Percentiles rank a stretch among this genome's conserved stretches.
These are phyloP conservation scores for Hortiboletus campestris DNA, from an alignment of 768 basidiomycete genomes.

Conservation along the genomic window DNA sequence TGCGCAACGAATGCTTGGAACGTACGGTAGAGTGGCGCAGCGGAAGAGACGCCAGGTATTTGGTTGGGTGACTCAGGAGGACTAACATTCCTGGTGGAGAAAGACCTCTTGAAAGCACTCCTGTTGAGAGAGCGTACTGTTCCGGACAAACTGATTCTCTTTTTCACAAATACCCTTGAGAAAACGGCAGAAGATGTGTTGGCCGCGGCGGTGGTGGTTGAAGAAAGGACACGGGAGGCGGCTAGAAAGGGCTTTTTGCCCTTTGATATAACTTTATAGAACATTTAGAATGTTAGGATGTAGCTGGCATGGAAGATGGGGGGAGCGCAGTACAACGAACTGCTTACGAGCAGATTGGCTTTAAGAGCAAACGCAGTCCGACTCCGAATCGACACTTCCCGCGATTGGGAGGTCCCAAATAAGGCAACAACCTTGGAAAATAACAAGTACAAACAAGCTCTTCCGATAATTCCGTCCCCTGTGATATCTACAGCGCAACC, in stretches of 20 bases:
- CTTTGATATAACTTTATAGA: conserved; percentile 35
- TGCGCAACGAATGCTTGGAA: not conserved
- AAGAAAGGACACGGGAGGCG: conserved; percentile 41
- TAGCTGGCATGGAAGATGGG: conserved; percentile 15
- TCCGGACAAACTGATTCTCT: conserved; percentile 30
- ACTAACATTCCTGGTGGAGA: conserved; percentile 23
- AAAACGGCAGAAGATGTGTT: conserved; percentile 33
- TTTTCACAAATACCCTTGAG: conserved; percentile 32
- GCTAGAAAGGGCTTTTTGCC: conserved; percentile 55
- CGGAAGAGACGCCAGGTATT: conserved; percentile 34
- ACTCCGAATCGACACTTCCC: conserved; percentile 3
- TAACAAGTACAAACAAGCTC: conserved; percentile 27
- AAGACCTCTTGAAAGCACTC: conserved; percentile 24
- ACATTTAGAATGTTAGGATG: conserved; percentile 24
- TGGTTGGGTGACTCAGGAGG: conserved; percentile 46
- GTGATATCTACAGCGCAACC: too few species aligned
- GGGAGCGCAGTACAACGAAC: conserved; percentile 5
- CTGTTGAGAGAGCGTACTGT: conserved; percentile 30
- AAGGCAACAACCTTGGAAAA: conserved; percentile 20
- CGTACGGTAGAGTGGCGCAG: conserved; percentile 50
- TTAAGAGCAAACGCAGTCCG: not conserved
- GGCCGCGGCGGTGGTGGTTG: conserved; percentile 28
- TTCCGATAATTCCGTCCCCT: not conserved
- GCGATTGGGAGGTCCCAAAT: conserved; percentile 8
- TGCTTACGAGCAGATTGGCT: not conserved